Evolutionary conservation across 129 eudicot genomes (phyloP).

Genomic region (Escallonia rubra): DNA sequence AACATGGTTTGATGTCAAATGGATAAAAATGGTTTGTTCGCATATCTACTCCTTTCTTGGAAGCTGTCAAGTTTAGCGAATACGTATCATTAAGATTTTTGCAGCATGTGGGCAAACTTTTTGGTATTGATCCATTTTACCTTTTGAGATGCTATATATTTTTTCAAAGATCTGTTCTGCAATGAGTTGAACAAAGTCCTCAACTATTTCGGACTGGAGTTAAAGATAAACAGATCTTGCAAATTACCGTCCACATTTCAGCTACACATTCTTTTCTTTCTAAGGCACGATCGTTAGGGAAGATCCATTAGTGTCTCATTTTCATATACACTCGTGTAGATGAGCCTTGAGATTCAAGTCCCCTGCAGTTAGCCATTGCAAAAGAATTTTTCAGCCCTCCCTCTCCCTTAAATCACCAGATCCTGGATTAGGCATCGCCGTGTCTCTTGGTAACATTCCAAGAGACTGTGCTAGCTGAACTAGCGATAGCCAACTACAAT

Average conservation of each 20-base stretch:
- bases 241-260: not conserved
- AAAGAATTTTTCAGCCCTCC: too few species aligned
- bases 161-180: not conserved
- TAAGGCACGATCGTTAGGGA: not conserved
- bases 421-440: too few species aligned
- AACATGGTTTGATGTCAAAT: conserved; percentile 86
- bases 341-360: too few species aligned
- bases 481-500: too few species aligned
- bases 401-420: too few species aligned
- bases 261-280: not conserved
- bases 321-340: too few species aligned
- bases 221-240: not conserved
- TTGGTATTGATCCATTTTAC: too few species aligned
- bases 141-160: too few species aligned
- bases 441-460: too few species aligned
- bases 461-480: too few species aligned
- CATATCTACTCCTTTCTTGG: not conserved
- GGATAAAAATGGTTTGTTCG: conserved; percentile 68
- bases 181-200: not conserved
- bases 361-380: too few species aligned
- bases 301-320: not conserved
- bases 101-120: not conserved
- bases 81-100: not conserved
- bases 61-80: not conserved
- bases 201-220: not conserved